Percentiles rank a stretch among this genome's conserved stretches.
Conservation (phyloP, 2,329 filamentous ascomycete genomes). For the Alternaria brassicicola region DNA sequence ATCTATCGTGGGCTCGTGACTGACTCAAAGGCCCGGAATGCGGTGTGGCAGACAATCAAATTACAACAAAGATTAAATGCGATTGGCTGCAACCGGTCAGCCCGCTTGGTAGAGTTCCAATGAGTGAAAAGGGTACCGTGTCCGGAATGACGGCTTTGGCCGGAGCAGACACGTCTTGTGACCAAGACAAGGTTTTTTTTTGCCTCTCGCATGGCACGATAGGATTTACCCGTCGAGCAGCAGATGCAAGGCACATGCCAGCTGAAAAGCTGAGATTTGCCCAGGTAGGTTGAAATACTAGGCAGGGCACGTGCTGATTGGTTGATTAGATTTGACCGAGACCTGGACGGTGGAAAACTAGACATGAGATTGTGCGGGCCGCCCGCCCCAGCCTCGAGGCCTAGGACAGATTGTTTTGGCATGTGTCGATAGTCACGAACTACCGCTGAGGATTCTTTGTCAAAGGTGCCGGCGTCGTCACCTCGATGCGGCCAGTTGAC, state of each 20-base stretch:
- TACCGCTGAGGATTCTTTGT: slow-evolving; percentile 15
- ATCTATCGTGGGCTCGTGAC: slow-evolving; percentile 33
- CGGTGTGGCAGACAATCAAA: slow-evolving; percentile 48
- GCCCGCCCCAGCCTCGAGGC: slow-evolving; percentile 25
- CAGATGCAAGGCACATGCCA: slow-evolving; percentile 43
- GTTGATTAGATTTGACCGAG: slow-evolving; percentile 21
- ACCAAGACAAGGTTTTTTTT: slow-evolving; percentile 36
- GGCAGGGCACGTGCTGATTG: slow-evolving; percentile 29
- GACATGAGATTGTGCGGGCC: slow-evolving; percentile 38
- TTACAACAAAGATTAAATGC: slow-evolving; percentile 29
- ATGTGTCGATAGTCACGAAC: slow-evolving; percentile 13
- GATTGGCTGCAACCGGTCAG: slow-evolving; percentile 38
- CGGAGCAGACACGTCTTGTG: slow-evolving; percentile 41
- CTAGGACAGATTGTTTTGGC: slow-evolving; percentile 14
- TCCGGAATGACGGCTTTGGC: slow-evolving; percentile 31
- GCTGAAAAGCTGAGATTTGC: slow-evolving; percentile 20
- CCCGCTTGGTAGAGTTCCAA: slow-evolving; percentile 23
- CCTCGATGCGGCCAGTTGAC: slow-evolving; percentile 16
- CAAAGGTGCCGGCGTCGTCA: slow-evolving; percentile 19
- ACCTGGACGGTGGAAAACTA: slow-evolving; percentile 31
- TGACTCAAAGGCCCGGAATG: slow-evolving; percentile 25
- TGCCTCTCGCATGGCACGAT: slow-evolving; percentile 20
- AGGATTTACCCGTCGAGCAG: slow-evolving; percentile 43
- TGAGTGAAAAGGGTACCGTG: slow-evolving; percentile 23
- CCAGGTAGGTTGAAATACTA: slow-evolving; percentile 15